Evolutionary conservation across 768 basidiomycete species (phyloP).

Genomic region (Hydnomerulius pinastri): DNA sequence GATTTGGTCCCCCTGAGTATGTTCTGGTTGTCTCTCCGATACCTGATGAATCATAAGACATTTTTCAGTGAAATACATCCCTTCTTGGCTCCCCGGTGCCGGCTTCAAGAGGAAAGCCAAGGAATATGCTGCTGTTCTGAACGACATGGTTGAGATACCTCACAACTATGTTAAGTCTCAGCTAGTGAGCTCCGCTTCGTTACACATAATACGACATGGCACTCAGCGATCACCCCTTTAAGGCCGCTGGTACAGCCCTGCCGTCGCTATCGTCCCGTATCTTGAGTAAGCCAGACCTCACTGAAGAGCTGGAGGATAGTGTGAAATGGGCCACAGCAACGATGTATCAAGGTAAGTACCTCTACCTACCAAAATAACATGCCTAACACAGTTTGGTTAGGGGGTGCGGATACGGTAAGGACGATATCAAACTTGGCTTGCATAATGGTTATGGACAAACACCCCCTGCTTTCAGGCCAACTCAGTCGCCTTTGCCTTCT

Average conservation of each 20-base stretch:
- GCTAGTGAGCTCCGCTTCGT: slow-evolving; percentile 9
- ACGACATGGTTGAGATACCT: slow-evolving; percentile 9
- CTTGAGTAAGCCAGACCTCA: slow-evolving; percentile 7
- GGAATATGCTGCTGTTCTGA: slow-evolving; percentile 8
- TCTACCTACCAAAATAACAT: not conserved
- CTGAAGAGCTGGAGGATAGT: slow-evolving; percentile 14
- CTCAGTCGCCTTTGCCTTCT: slow-evolving; percentile 13
- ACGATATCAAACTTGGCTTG: slow-evolving; percentile 32
- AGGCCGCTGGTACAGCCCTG: slow-evolving; percentile 16
- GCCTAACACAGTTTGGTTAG: slow-evolving; percentile 2
- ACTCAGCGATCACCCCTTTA: not conserved
- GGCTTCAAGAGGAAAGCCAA: slow-evolving; percentile 16
- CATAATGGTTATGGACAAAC: not conserved
- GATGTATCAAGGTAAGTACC: slow-evolving; percentile 12
- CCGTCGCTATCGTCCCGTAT: slow-evolving; percentile 16
- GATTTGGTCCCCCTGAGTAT: slow-evolving; percentile 21
- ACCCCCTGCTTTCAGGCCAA: slow-evolving; percentile 11
- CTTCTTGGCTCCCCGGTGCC: slow-evolving; percentile 23
- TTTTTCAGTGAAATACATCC: slow-evolving; percentile 25
- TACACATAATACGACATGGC: not conserved
- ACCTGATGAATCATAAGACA: not conserved
- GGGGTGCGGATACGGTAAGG: slow-evolving; percentile 28
- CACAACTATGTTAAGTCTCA: slow-evolving; percentile 15
- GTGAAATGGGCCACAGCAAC: slow-evolving; percentile 18
- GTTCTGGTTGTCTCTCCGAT: not conserved